These are phyloP conservation scores for Xerocomellus intermedius DNA, from an alignment of 768 basidiomycete species.

Conservation along the genomic window DNA sequence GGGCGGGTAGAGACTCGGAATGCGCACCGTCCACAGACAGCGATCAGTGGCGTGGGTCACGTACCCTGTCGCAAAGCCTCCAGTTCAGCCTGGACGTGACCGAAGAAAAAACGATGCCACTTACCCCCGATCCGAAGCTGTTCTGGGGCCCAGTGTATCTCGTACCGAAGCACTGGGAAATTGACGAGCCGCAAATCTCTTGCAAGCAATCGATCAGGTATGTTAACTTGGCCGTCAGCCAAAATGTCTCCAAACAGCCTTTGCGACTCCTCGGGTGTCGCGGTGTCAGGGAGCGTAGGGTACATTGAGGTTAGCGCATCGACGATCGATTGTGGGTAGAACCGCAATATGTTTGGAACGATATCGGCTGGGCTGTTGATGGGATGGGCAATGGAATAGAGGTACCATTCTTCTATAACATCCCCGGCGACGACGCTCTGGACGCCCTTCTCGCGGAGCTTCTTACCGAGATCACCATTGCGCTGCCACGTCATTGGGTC, in stretches of 20 bases:
- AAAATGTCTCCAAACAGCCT: constrained; percentile 59
- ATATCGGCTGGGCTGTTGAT: constrained; percentile 50
- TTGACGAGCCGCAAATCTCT: constrained; percentile 52
- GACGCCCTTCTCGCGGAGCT: constrained; percentile 57
- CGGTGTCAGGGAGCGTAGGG: constrained; percentile 38
- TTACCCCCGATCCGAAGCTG: constrained; percentile 52
- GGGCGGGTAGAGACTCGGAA: constrained; percentile 43
- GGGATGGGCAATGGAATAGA: constrained; percentile 69
- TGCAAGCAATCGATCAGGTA: constrained; percentile 63
- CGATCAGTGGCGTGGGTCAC: constrained; percentile 72
- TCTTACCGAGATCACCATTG: constrained; percentile 53
- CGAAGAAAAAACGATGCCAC: constrained; percentile 3
- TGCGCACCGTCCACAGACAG: constrained; percentile 58
- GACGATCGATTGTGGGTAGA: constrained; percentile 54
- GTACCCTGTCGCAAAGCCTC: constrained; percentile 42
- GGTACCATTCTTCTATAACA: constrained; percentile 72
- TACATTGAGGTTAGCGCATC: constrained; percentile 45
- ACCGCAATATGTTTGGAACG: constrained; percentile 55
- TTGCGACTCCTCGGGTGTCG: constrained; percentile 43
- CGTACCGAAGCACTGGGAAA: constrained; percentile 67
- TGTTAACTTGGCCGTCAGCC: constrained; percentile 61
- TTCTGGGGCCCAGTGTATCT: constrained; percentile 67
- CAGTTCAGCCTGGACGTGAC: neutral
- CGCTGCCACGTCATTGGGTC: constrained; percentile 73
- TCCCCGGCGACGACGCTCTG: constrained; percentile 62